These are phyloP conservation scores for Lecanoromycetidae sp. DNA, from an alignment of 2,329 filamentous ascomycete species.

Conservation along the genomic window DNA sequence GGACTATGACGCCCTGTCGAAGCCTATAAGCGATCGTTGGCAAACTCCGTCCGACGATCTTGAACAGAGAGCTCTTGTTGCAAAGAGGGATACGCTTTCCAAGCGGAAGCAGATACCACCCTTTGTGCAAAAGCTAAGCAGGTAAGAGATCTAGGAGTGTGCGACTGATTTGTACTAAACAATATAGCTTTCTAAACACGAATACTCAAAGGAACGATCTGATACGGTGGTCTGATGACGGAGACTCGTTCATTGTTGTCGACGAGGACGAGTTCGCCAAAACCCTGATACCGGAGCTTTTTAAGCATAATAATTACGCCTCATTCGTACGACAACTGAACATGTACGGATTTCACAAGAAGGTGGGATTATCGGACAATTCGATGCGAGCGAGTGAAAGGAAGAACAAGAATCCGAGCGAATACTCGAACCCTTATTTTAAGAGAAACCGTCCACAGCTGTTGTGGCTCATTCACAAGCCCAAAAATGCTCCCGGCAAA, in stretches of 20 bases:
- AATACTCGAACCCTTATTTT: conserved; percentile 96
- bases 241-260: conserved; percentile 89
- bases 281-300: conserved; percentile 60
- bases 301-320: conserved; percentile 70
- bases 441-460: conserved; percentile 84
- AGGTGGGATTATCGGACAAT: conserved; percentile 84
- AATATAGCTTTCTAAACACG: conserved; percentile 73
- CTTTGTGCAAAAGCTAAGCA: conserved; percentile 96
- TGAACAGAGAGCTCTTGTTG: conserved; percentile 65
- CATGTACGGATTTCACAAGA: conserved; percentile 55
- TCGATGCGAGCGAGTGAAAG: conserved; percentile 95
- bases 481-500: conserved; percentile 53
- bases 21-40: conserved; percentile 26
- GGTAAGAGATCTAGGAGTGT: conserved; percentile 47
- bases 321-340: conserved; percentile 63
- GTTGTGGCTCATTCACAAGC: conserved; percentile 92
- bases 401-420: conserved; percentile 94
- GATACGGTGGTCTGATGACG: conserved; percentile 93
- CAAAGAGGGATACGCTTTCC: conserved; percentile 74
- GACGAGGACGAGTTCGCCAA: conserved; percentile 85
- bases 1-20: conserved; percentile 27
- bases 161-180: conserved; percentile 12
- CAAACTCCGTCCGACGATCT: conserved; percentile 61
- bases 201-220: conserved; percentile 75
- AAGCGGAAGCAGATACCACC: conserved; percentile 94